Evolutionary conservation across 345 rosid species (phyloP).

Genomic region (Erucastrum elatum): DNA sequence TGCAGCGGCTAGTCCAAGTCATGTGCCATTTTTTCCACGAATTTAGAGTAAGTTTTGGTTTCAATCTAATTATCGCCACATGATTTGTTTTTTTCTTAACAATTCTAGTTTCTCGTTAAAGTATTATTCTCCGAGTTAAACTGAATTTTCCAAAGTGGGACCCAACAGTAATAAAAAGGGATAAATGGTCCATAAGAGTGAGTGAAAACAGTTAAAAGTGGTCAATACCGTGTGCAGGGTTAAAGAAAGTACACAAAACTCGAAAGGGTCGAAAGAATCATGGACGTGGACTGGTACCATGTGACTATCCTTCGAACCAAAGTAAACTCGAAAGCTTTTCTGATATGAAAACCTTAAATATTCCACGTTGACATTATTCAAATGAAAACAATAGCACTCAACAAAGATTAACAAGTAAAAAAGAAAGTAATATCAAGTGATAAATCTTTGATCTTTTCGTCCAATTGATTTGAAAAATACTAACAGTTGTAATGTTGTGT

Average conservation of each 20-base stretch:
- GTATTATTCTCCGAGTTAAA: not conserved
- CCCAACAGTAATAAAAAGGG: not conserved
- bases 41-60: conserved; percentile 18
- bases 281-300: conserved; percentile 37
- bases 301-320: conserved; percentile 37
- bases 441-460: not conserved
- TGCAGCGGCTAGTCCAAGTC: conserved; percentile 24
- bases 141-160: not conserved
- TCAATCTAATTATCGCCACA: not conserved
- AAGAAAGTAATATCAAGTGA: not conserved
- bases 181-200: conserved; percentile 13
- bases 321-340: conserved; percentile 27
- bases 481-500: too few species aligned
- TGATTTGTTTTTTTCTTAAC: not conserved
- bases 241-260: conserved; percentile 21
- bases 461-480: not conserved
- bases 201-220: conserved; percentile 35
- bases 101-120: not conserved
- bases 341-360: not conserved
- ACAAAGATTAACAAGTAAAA: not conserved
- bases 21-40: conserved; percentile 13
- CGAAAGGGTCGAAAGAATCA: conserved; percentile 22
- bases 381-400: not conserved
- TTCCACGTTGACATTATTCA: conserved; percentile 20
- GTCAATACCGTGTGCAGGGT: conserved; percentile 39